These are phyloP conservation scores for Mucuna pruriens DNA, from an alignment of 306 rosid genomes.

Conservation along the genomic window DNA sequence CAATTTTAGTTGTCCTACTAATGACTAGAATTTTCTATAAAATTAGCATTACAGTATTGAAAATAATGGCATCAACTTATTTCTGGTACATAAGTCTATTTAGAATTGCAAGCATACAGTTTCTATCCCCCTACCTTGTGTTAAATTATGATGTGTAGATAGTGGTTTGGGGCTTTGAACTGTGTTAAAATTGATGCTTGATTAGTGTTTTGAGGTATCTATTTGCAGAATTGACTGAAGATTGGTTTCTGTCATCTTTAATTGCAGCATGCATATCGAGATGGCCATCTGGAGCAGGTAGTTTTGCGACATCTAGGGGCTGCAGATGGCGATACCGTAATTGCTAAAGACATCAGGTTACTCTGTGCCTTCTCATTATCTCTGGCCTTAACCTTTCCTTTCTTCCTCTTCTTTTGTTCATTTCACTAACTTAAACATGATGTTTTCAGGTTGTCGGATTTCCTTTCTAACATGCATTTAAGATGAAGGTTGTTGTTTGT, in stretches of 20 bases:
- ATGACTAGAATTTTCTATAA: background rate
- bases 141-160: slow-evolving; percentile 14
- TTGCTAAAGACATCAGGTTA: slow-evolving; percentile 88
- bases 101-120: slow-evolving; percentile 13
- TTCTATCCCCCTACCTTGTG: slow-evolving; percentile 19
- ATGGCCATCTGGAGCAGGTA: slow-evolving; percentile 85
- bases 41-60: background rate
- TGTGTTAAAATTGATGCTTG: slow-evolving; percentile 9
- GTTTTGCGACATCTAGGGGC: slow-evolving; percentile 87
- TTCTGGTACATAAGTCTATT: slow-evolving; percentile 13
- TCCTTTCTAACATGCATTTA: slow-evolving; percentile 75
- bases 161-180: slow-evolving; percentile 19
- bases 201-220: slow-evolving; percentile 5
- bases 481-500: slow-evolving; percentile 54
- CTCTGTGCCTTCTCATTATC: slow-evolving; percentile 11
- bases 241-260: slow-evolving; percentile 36
- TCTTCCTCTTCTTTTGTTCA: background rate
- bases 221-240: background rate
- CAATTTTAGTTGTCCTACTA: background rate
- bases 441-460: slow-evolving; percentile 84
- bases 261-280: slow-evolving; percentile 86
- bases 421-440: slow-evolving; percentile 40
- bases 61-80: background rate
- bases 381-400: background rate
- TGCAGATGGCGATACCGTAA: slow-evolving; percentile 81